These are phyloP conservation scores for Dalbergia cochinchinensis DNA, from an alignment of 306 rosid genomes.

Conservation along the genomic window DNA sequence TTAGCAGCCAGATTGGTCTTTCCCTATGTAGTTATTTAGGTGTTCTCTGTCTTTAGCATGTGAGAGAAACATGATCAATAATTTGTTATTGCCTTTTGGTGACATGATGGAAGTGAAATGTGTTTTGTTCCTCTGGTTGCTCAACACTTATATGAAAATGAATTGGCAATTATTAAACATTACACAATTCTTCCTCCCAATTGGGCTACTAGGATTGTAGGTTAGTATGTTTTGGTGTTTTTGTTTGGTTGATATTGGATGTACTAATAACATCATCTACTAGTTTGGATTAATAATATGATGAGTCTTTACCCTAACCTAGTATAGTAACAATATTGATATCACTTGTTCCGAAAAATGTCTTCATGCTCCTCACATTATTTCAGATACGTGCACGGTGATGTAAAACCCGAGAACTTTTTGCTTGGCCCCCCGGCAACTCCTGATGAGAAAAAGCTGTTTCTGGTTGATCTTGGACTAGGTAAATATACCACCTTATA, in stretches of 20 bases:
- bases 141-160: not conserved
- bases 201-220: slow-evolving; percentile 8
- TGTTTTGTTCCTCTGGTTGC: slow-evolving; percentile 18
- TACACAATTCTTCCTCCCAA: not conserved
- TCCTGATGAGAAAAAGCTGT: slow-evolving; percentile 81
- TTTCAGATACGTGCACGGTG: slow-evolving; percentile 88
- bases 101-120: not conserved
- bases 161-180: not conserved
- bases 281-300: not conserved
- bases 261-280: not conserved
- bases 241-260: slow-evolving; percentile 7
- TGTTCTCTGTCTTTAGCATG: not conserved
- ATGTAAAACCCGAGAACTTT: slow-evolving; percentile 94
- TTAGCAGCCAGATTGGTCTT: not conserved
- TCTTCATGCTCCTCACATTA: not conserved
- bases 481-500: slow-evolving; percentile 48
- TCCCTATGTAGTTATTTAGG: not conserved
- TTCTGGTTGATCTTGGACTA: slow-evolving; percentile 92
- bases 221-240: not conserved
- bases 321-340: not conserved
- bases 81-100: not conserved
- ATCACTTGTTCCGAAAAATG: slow-evolving; percentile 19
- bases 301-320: not conserved
- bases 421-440: slow-evolving; percentile 86
- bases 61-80: not conserved